Evolutionary conservation across 1,284 basidiomycete genomes (phyloP), one percentile per base, ranked within the genome.

Genomic region (Takashimella tepidaria): DNA sequence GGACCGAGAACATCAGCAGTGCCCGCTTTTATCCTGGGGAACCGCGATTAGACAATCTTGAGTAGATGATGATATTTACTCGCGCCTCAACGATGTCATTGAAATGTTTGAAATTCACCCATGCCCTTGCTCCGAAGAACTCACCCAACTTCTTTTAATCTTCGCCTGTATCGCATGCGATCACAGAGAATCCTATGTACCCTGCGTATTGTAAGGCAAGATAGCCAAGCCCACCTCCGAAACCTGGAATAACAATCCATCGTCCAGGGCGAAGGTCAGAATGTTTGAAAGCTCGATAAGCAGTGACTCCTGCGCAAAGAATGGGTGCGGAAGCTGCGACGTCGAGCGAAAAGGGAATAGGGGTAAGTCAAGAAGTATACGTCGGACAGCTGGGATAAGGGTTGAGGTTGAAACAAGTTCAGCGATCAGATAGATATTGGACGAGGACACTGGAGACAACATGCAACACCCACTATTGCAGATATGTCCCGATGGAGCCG

Each of bases 231-330:
- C 79, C 79, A 62, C 79, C 79, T 58, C 71, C 72, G 27, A 69
- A 68, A 59, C 73, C 73, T 50, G 72, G 86, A 59, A 93, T 80
- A 48, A 84, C 86, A 59, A 92, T 79, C 83, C 84, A 90, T 59
- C 93, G 83, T 49, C 89, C 88, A n/a, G 84, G 81, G 25, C 76
- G 78, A n/a, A 82, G 80, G 50, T 81, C 75, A 53, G 83, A 83
- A 72, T 87, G 81, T 73, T 89, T 90, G 68, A 93, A 78, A 0
- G 89, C 91, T 64, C 88, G 86, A 74, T 91, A 92, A 48, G 72
- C 71, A 50, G 74, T 76, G 3, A 65, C 67, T 66, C 73, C 87
- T 21, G 88, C 87, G 64, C 89, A 92, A 20, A 91, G 83, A 58
- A 92, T 82, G 8, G 89, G 87, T 4, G 89, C 88, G 22, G 89